Evolutionary conservation across 2,329 filamentous ascomycete species (phyloP), one percentile per base, ranked within the genome.

Genomic region (Pseudocercospora fuligena): DNA sequence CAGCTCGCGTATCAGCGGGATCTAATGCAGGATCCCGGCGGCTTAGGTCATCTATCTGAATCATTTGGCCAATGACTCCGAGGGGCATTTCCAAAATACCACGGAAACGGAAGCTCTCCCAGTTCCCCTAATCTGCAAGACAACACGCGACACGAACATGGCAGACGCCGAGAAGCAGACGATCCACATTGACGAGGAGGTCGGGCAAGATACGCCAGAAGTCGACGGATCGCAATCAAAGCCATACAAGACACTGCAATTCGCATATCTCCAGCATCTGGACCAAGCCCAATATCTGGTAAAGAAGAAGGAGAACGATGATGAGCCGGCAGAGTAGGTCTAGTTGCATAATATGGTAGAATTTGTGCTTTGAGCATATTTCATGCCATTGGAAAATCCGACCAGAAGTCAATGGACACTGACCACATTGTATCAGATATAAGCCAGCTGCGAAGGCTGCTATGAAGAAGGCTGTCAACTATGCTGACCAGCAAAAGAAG

Each of bases 401-500:
- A 2, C 7, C n/a, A 43, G 1, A 43, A 43, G 16, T 43, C 40
- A 43, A 43, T 43, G 19, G 21, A 25, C 2, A 53, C 25, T 53
- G 47, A 40, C 19, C 56, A 23, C 11, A 2, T 33, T 58, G 9
- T 31, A 27, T 23, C 25, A 86, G 88, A 73, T 97, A 90, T 91
- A 94, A 94, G 82, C 89, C 90, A 63, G 90, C 89, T 21, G 90
- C 91, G 67, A 96, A 95, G 83, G 91, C 90, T 67, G 92, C 92
- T 23, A 80, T 93, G 77, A 97, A 97, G 85, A 96, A 96, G 82
- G 91, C 90, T 3, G 88, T 88, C 82, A 89, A 89, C 78, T 88
- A 89, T 70, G 88, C 88, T 70, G 91, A 93, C 72, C 85, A 86
- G 70, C 88, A 92, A 80, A 91, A 92, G 86, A 94, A 93, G 86